Base-by-base conservation (phyloP, 345 rosid genomes). In the Limnanthes douglasii region DNA sequence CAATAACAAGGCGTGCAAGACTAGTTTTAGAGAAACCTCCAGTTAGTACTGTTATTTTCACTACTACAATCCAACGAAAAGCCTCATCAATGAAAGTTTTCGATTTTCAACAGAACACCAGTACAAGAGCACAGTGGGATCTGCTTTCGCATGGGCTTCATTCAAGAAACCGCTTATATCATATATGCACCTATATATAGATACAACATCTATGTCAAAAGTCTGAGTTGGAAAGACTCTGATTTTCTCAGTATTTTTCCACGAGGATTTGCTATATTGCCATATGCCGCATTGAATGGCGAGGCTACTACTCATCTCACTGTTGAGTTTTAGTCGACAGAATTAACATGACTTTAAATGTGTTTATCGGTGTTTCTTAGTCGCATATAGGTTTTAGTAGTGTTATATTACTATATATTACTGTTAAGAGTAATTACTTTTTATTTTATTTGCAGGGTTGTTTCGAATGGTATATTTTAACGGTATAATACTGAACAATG, bases 131-230 rank as follows among this genome's bases (percentile, higher is more conserved):
- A 37, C 29, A 66, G n/a, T n/a, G n/a, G n/a, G n/a, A 69, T 45
- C 21, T 53, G 31, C 64, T 65, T 10, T 37, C 55, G 1, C 1
- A 15, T 16, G 43, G 32, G 11, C 8, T 6, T 11, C 1, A 16
- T 58, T 18, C 51, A 15, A 34, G 73, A 69, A 33, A 22, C 48
- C 21, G 36, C 51, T 2, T 60, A 62, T 17, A 33, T 65, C 20
- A 48, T 71, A 7, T 60, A 47, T 21, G 58, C 78, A 9, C 78
- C 70, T n/a, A n/a, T n/a, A n/a, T 3, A 28, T 28, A 15, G 32
- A 28, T 28, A 10, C 6, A 3, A 1, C 12, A 1, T 3, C 32
- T 6, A 11, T 28, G 14, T 10, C 32, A 12, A 2, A 3, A 6
- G 2, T 28, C 5, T 11, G n/a, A 11, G 12, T 10, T 28, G 32